These are phyloP conservation scores for Hericium alpestre DNA, from an alignment of 768 basidiomycete species.

Conservation along the genomic window DNA sequence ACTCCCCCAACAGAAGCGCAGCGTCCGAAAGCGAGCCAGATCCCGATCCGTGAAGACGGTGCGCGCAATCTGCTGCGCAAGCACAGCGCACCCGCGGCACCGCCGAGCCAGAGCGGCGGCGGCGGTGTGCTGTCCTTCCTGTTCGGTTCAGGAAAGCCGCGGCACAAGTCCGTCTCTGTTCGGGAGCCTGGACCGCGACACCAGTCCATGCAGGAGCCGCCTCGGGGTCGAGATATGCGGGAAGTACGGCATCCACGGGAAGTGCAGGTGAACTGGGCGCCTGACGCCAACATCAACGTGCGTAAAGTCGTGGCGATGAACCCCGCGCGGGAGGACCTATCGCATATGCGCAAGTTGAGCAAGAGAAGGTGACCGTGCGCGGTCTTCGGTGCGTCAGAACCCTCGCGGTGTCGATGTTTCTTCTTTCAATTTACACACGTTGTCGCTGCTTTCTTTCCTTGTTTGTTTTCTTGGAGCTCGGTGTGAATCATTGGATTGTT, in stretches of 20 bases:
- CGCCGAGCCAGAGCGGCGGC: constrained; percentile 2
- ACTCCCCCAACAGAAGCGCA: neutral
- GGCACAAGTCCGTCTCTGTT: neutral
- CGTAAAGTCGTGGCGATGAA: neutral
- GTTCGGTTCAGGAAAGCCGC: constrained; percentile 10
- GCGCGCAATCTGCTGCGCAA: constrained; percentile 18
- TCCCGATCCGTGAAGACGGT: constrained; percentile 15
- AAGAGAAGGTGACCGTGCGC: neutral
- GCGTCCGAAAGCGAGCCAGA: constrained; percentile 11
- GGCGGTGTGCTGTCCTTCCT: constrained; percentile 8
- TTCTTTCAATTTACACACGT: too few relatives aligned
- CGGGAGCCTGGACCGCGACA: neutral
- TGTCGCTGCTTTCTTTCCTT: neutral
- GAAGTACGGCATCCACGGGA: neutral
- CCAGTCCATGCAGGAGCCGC: neutral
- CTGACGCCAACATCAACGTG: neutral
- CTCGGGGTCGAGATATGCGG: neutral
- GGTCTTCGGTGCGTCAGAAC: neutral
- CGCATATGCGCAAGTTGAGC: neutral
- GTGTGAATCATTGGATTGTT: too few relatives aligned
- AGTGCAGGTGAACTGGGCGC: neutral
- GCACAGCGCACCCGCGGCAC: constrained; percentile 7
- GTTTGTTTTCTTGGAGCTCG: neutral
- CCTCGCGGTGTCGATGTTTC: too few relatives aligned
- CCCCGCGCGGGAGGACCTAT: neutral